Conservation (phyloP, 345 rosid genomes). For the Dipteronia sinensis region DNA sequence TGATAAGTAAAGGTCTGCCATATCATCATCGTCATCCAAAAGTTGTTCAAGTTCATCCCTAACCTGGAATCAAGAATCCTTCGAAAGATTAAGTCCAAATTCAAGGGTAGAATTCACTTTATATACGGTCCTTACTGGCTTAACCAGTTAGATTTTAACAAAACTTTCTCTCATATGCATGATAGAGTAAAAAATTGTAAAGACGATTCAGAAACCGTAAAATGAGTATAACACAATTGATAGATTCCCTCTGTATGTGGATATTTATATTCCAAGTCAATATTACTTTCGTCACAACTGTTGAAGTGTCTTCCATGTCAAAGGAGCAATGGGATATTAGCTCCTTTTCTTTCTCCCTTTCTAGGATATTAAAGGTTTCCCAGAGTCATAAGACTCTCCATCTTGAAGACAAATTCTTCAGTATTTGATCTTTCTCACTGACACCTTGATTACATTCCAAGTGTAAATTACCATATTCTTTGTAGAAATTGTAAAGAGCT, state of each 20-base stretch:
- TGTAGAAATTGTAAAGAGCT: neutral
- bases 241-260: neutral
- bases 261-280: neutral
- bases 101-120: neutral
- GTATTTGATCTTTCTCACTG: neutral
- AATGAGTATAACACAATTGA: neutral
- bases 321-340: neutral
- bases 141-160: conserved; percentile 1
- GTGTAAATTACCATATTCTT: neutral
- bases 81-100: conserved; percentile 1
- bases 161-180: neutral
- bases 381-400: conserved; percentile 4
- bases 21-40: conserved; percentile 56
- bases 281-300: neutral
- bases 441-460: neutral
- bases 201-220: neutral
- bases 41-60: conserved; percentile 62
- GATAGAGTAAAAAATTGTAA: neutral
- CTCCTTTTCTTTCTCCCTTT: neutral
- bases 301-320: neutral
- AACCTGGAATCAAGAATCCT: conserved; percentile 32
- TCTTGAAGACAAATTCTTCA: neutral
- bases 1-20: conserved; percentile 61
- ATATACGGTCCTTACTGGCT: neutral
- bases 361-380: neutral